Conservation (phyloP, 2,329 filamentous ascomycete genomes). For the Aspergillus sclerotialis region DNA sequence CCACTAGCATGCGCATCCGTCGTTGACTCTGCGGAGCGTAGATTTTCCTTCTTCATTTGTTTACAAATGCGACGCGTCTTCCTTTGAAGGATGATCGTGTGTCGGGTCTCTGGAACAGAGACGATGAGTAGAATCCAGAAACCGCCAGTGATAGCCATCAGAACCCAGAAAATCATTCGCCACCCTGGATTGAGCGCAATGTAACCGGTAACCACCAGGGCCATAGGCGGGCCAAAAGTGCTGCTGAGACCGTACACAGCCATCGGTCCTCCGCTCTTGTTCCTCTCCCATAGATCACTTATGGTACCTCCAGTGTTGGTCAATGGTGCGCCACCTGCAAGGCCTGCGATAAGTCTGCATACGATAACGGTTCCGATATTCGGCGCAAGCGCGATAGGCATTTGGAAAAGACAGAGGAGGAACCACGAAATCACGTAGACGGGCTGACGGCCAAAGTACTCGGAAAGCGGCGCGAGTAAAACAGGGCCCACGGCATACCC, state of each 20-base stretch:
- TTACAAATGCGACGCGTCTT: constrained; percentile 48
- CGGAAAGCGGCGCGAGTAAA: constrained; percentile 26
- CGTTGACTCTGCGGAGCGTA: constrained; percentile 54
- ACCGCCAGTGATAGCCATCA: constrained; percentile 48
- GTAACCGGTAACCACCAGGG: constrained; percentile 28
- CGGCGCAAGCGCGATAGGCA: constrained; percentile 19
- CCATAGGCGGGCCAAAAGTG: constrained; percentile 29
- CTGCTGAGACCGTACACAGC: constrained; percentile 29
- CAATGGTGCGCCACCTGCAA: constrained; percentile 25
- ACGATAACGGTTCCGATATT: constrained; percentile 25
- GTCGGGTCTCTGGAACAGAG: constrained; percentile 48
- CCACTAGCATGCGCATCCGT: constrained; percentile 25
- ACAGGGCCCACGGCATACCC: constrained; percentile 22
- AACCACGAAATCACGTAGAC: constrained; percentile 28
- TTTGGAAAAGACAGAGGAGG: constrained; percentile 22
- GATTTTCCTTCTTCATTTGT: constrained; percentile 37
- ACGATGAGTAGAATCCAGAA: constrained; percentile 44
- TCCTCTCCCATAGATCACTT: constrained; percentile 26
- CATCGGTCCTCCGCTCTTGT: constrained; percentile 25
- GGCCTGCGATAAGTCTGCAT: constrained; percentile 21
- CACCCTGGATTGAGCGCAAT: constrained; percentile 34
- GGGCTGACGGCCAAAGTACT: constrained; percentile 29
- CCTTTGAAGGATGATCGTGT: constrained; percentile 49
- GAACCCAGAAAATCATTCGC: constrained; percentile 56
- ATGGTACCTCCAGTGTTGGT: constrained; percentile 26